Evolutionary conservation across 805 yeast genomes (phyloP).

Genomic region (Ogataea ramenticola): DNA sequence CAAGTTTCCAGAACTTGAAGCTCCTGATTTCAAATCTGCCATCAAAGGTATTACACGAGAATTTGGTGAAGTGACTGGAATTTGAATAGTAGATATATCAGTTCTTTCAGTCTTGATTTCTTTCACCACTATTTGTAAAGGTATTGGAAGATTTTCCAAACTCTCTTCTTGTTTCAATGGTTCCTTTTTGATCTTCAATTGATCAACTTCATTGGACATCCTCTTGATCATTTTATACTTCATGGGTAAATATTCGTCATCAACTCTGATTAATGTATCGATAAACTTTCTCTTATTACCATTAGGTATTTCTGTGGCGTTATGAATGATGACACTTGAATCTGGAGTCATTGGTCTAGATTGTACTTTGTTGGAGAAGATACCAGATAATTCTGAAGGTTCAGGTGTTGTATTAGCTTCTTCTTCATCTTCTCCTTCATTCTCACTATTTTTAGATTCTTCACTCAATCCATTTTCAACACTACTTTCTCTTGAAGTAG

Average conservation of each 20-base stretch:
- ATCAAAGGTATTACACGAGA: too few relatives aligned
- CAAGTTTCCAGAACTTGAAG: neutral
- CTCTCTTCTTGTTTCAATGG: neutral
- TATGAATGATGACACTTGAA: neutral
- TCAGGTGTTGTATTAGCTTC: neutral
- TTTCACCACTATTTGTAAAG: neutral
- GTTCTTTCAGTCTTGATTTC: neutral
- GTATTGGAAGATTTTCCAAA: neutral
- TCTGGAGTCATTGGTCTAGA: neutral
- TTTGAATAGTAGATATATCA: too few relatives aligned
- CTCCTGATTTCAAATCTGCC: neutral
- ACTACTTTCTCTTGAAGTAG: neutral
- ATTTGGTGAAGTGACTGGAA: neutral
- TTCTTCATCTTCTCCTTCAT: neutral
- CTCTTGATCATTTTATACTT: neutral
- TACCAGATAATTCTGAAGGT: neutral
- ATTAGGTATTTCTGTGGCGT: neutral
- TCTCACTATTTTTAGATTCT: neutral
- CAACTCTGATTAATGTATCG: neutral
- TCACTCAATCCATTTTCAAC: neutral
- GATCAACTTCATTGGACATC: neutral
- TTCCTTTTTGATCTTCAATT: neutral
- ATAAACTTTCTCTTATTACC: neutral
- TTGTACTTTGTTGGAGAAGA: neutral
- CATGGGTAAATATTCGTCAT: neutral